phyloP scores from a whole-genome alignment of 202 grass and related monocot genomes.

The Schoenoplectus tabernaemontani region DNA sequence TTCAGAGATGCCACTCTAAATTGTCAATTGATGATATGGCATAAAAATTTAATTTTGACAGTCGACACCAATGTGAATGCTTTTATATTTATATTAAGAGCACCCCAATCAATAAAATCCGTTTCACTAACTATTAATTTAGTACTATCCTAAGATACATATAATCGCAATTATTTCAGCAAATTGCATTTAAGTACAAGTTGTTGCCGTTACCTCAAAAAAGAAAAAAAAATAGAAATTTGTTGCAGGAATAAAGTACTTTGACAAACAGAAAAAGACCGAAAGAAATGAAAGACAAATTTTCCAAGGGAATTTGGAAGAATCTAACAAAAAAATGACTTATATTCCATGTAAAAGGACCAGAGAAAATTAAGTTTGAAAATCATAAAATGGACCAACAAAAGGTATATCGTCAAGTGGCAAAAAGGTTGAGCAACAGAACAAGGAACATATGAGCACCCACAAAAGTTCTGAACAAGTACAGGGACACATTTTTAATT shows the following conservation, averaged over 20 bases:
- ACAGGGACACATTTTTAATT: conserved; percentile 3
- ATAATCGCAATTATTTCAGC: neutral
- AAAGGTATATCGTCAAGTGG: conserved; percentile 14
- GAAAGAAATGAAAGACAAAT: neutral
- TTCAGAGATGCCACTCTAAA: no score
- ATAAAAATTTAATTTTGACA: no score
- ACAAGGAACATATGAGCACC: conserved; percentile 16
- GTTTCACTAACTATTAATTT: neutral
- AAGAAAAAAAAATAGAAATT: no score
- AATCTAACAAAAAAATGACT: neutral
- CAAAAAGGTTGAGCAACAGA: conserved; percentile 14
- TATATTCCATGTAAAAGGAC: neutral
- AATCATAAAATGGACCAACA: neutral
- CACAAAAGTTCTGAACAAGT: neutral
- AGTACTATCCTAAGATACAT: neutral
- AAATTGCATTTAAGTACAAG: neutral
- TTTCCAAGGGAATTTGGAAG: neutral
- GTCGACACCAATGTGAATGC: no score
- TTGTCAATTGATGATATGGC: no score
- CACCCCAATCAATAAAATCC: neutral
- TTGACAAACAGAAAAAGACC: neutral
- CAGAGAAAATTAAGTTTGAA: conserved; percentile 1
- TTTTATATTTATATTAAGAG: no score
- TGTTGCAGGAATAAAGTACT: neutral
- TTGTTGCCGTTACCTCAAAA: no score